A percentile compares a stretch with the other conserved stretches of the same genome.
These are phyloP conservation scores for Paraurostyla sp. DNA, from an alignment of 73 alveolate genomes.

Conservation along the genomic window DNA sequence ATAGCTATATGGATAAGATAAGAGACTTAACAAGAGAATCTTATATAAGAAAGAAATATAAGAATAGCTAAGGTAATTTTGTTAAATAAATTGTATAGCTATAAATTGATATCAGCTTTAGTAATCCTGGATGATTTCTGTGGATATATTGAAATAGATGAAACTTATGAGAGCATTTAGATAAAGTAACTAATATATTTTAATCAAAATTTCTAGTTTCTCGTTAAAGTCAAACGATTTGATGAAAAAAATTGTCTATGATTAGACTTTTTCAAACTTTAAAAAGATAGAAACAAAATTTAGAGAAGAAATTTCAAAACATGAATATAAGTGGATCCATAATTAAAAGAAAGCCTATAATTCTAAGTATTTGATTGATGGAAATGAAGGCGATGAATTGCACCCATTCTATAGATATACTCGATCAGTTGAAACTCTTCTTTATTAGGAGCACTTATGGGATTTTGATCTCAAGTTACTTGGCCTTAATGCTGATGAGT, in stretches of 20 bases:
- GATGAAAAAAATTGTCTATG: neutral
- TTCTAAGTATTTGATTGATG: neutral
- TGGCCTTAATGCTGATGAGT: neutral
- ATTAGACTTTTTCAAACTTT: neutral
- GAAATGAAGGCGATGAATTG: neutral
- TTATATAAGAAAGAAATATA: too few species aligned
- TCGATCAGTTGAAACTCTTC: neutral
- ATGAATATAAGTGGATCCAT: neutral
- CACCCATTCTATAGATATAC: constrained; percentile 25
- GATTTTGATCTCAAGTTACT: neutral
- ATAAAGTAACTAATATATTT: neutral
- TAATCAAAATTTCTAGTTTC: neutral
- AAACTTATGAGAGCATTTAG: neutral
- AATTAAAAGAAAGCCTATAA: neutral
- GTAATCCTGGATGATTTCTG: too few species aligned
- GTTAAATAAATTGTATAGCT: too few species aligned
- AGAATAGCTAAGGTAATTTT: too few species aligned
- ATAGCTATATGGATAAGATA: too few species aligned
- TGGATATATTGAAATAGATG: too few species aligned
- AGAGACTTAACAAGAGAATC: too few species aligned
- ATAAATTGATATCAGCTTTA: too few species aligned
- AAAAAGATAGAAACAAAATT: neutral
- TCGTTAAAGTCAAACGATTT: neutral
- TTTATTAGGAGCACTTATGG: constrained; percentile 1
- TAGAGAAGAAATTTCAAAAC: neutral